A percentile compares a stretch with the other conserved stretches of the same genome.
These are phyloP conservation scores for Tolypocladium tropicale DNA, from an alignment of 2,329 filamentous ascomycete species.

Conservation along the genomic window DNA sequence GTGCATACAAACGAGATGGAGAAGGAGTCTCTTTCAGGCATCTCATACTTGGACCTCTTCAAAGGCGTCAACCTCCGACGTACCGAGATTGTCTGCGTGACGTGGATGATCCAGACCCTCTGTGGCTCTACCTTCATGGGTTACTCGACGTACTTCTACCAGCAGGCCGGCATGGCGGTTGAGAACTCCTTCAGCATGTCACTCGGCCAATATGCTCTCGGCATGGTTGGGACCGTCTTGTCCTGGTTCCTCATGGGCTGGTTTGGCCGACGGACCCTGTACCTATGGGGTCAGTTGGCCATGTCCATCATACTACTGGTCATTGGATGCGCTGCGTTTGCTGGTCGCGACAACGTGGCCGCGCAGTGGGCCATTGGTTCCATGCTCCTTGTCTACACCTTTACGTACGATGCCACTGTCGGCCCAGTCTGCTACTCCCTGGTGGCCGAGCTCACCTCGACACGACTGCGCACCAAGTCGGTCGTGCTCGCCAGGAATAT, in stretches of 20 bases:
- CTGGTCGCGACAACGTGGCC: conserved; percentile 31
- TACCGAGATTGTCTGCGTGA: conserved; percentile 35
- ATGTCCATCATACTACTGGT: conserved; percentile 30
- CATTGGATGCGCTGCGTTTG: conserved; percentile 45
- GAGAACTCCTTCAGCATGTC: conserved; percentile 28
- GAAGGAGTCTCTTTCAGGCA: conserved; percentile 27
- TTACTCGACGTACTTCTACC: conserved; percentile 45
- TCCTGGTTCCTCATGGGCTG: conserved; percentile 34
- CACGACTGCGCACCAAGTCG: conserved; percentile 34
- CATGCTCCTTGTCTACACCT: conserved; percentile 32
- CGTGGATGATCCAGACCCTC: conserved; percentile 29
- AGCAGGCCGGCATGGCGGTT: conserved; percentile 29
- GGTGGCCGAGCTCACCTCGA: conserved; percentile 45
- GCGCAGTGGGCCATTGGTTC: conserved; percentile 38
- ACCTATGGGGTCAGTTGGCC: conserved; percentile 36
- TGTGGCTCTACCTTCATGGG: conserved; percentile 38
- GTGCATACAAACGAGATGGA: conserved; percentile 39
- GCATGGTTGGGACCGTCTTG: conserved; percentile 31
- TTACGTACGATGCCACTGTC: conserved; percentile 28
- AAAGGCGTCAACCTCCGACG: conserved; percentile 32
- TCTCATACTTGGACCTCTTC: conserved; percentile 36
- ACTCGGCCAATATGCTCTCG: conserved; percentile 32
- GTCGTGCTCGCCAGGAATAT: conserved; percentile 33
- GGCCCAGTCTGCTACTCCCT: conserved; percentile 69
- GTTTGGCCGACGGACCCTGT: conserved; percentile 34